Evolutionary conservation across 768 basidiomycete species (phyloP), one percentile per base, ranked within the genome.

Genomic region (Termitomyces eurrhizus): DNA sequence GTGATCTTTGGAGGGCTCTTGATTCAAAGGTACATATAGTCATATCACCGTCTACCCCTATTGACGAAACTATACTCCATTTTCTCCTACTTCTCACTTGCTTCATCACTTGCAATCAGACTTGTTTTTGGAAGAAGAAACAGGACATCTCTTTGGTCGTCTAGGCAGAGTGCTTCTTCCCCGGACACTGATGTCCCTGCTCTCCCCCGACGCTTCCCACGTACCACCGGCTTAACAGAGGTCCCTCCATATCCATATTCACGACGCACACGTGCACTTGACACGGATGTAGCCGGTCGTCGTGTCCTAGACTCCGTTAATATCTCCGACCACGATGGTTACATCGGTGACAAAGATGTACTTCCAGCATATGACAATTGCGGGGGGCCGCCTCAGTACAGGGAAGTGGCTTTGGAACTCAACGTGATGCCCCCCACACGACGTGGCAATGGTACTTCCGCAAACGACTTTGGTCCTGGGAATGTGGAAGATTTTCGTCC

Each of bases 371-470:
- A 83, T 50, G 77, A 82, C 48, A 68, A 63, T 14, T 52, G 67
- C 13, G 81, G 80, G 35, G 73, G 79, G 11, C 82, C 81, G 32
- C 82, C 82, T 32, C 79, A 76, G 57, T 83, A 83, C 64, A 41
- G 67, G 0, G 77, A 76, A 58, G 42, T 64, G 44, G 64, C 60
- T 26, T 26, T 49, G 24, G 60, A 61, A 48, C 57, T 61, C 11
- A 54, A 45, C 33, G 33, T 58, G n/a, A 51, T 57, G 42, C 44
- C 59, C 37, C 21, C 36, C 8, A 16, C 44, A 32, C 51, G 16
- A 37, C 24, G n/a, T 41, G 42, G 16, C 26, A 51, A 12, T 5
- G 12, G 1, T 11, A 11, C 16, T 7, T 55, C 53, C 8, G 29
- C 7, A 32, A 42, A 55, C 32, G 33, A 29, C 29, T 32, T 35